Evolutionary conservation across 1,284 basidiomycete species (phyloP), one percentile per base, ranked within the genome.

Genomic region (Leccinum glutinopallens): DNA sequence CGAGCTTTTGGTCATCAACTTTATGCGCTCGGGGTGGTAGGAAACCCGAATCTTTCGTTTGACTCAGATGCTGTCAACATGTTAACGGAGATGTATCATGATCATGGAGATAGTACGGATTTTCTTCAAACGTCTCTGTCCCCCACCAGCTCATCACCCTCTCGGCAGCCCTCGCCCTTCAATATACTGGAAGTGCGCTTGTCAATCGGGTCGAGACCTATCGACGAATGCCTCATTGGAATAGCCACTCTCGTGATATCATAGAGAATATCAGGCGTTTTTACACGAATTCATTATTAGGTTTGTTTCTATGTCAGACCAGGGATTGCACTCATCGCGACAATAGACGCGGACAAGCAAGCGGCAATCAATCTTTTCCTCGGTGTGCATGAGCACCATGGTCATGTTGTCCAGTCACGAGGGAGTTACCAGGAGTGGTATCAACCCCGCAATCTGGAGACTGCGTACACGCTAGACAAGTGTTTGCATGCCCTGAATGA

Each of bases 11-110:
- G 95, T 0, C 96, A 98, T 77, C 97, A 99, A 75, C 83, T 99
- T 8, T 96, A 97, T 74, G 96, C 96, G 0, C 86, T 99, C 1
- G 97, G 97, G 3, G 84, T 96, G 19, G 90, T 94, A 29, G 87
- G 90, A 19, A 89, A 82, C 64, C 94, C 97, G 0, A 89, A 93
- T 69, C 81, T 99, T 29, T 87, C 90, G 0, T 98, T 98, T 74
- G 96, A 98, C 71, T 96, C 93, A 10, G 97, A 98, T 75, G 96
- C 95, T 0, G 93, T 97, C 58, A 95, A 97, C 76, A 96, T 99
- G 87, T 77, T 99, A 69, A 99, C 96, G 0, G 96, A 98, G 78
- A 98, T 99, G 96, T 99, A 98, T 77, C 96, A 98, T 75, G 94
- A 97, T 75, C 94, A 96, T 71, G 94, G 95, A 2, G 95, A 97